Conservation (phyloP, 306 rosid species). For the Trifolium dubium region DNA sequence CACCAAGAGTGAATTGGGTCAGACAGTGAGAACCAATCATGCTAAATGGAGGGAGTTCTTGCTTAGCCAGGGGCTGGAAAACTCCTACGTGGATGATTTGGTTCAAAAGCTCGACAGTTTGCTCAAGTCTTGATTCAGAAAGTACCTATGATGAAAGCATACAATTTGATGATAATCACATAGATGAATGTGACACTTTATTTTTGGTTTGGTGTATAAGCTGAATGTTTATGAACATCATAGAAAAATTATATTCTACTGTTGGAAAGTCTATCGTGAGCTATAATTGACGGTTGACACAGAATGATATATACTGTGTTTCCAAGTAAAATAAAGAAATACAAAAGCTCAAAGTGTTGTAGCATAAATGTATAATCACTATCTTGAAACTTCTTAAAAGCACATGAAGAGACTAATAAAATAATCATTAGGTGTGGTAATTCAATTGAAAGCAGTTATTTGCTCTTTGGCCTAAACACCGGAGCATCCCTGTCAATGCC, state of each 20-base stretch:
- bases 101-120: slow-evolving; percentile 47
- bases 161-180: background rate
- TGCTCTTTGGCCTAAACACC: background rate
- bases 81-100: slow-evolving; percentile 52
- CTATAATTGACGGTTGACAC: background rate
- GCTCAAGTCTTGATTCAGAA: slow-evolving; percentile 40
- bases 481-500: background rate
- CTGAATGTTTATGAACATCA: slow-evolving; percentile 2
- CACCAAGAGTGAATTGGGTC: slow-evolving; percentile 48
- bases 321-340: background rate
- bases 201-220: background rate
- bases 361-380: slow-evolving; percentile 17
- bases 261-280: background rate
- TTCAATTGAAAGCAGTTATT: slow-evolving; percentile 2
- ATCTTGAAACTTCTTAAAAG: slow-evolving; percentile 2
- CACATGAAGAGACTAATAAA: slow-evolving; percentile 7
- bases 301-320: background rate
- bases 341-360: background rate
- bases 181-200: background rate
- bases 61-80: slow-evolving; percentile 49
- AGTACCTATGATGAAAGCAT: background rate
- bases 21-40: slow-evolving; percentile 52
- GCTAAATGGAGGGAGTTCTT: slow-evolving; percentile 58
- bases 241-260: background rate
- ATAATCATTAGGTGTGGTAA: background rate